A percentile compares a stretch with the other conserved stretches of the same genome.
These are phyloP conservation scores for Knoxia roxburghii DNA, from an alignment of 257 asterid species.

Conservation along the genomic window DNA sequence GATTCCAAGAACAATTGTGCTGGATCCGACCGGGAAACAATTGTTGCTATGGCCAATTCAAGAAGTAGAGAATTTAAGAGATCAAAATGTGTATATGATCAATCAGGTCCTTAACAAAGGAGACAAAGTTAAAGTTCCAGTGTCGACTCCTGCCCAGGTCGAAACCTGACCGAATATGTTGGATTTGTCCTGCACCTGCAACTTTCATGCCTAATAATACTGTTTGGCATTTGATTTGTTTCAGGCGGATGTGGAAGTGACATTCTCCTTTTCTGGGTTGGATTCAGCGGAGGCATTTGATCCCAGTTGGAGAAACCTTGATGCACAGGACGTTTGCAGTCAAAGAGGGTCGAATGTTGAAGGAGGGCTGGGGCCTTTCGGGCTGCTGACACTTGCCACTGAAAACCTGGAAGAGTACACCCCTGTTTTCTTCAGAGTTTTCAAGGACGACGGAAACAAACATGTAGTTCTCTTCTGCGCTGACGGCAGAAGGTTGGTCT, in stretches of 20 bases:
- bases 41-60: conserved; percentile 49
- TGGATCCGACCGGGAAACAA: conserved; percentile 48
- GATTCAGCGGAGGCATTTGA: conserved; percentile 60
- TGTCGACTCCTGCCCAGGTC: conserved; percentile 45
- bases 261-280: conserved; percentile 53
- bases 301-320: conserved; percentile 44
- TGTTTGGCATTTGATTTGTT: neutral
- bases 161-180: too few relatives aligned
- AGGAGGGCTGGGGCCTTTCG: conserved; percentile 86
- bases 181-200: too few relatives aligned
- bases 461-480: conserved; percentile 66
- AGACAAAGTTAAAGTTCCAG: conserved; percentile 26
- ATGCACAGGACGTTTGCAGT: conserved; percentile 53
- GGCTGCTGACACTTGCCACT: conserved; percentile 61
- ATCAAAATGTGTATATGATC: conserved; percentile 20
- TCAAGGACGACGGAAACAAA: conserved; percentile 33
- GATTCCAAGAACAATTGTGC: conserved; percentile 40
- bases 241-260: conserved; percentile 70
- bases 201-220: too few relatives aligned
- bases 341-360: conserved; percentile 34
- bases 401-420: conserved; percentile 55
- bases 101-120: conserved; percentile 24
- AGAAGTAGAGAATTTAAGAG: conserved; percentile 41
- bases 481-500: conserved; percentile 49
- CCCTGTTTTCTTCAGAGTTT: conserved; percentile 66